Percentiles rank a stretch among this genome's conserved stretches.
phyloP scores from a whole-genome alignment of 805 yeast genomes.

The Saturnispora mendoncae region DNA sequence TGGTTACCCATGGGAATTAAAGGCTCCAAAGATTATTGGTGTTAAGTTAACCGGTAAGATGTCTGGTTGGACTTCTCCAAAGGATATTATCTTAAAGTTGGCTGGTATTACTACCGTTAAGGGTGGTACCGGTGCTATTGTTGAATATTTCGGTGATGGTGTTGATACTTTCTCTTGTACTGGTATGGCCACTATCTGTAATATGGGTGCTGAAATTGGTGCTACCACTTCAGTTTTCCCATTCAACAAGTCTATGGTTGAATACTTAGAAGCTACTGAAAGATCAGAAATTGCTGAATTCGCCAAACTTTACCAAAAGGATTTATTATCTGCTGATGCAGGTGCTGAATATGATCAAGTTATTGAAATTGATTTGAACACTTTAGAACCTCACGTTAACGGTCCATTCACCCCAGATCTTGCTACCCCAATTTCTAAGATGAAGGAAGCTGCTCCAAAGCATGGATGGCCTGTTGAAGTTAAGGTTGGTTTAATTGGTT shows the following conservation, averaged over 20 bases:
- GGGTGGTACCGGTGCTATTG: conserved; percentile 96
- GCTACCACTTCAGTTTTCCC: conserved; percentile 98
- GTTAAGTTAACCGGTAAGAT: conserved; percentile 85
- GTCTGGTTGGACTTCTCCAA: conserved; percentile 94
- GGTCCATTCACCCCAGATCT: conserved; percentile 99
- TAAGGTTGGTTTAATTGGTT: conserved; percentile 92
- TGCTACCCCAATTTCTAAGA: conserved; percentile 83
- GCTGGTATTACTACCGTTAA: conserved; percentile 92
- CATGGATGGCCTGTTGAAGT: conserved; percentile 83
- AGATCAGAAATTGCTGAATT: conserved; percentile 76
- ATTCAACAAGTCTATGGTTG: conserved; percentile 44
- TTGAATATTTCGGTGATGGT: conserved; percentile 96
- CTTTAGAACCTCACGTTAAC: conserved; percentile 88
- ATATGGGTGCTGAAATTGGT: conserved; percentile 99
- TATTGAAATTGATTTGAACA: conserved; percentile 77
- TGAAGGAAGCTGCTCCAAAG: conserved; percentile 58
- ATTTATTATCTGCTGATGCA: conserved; percentile 68
- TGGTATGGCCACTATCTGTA: conserved; percentile 99
- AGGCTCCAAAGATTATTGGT: conserved; percentile 93
- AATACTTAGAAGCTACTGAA: conserved; percentile 72
- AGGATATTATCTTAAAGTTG: conserved; percentile 86
- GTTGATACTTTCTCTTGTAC: conserved; percentile 84
- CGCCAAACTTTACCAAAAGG: conserved; percentile 41
- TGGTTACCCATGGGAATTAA: conserved; percentile 97
- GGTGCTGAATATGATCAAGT: conserved; percentile 89